Base-by-base conservation (phyloP, 192 early-diverging fungal genomes). In the Coemansia sp. region DNA sequence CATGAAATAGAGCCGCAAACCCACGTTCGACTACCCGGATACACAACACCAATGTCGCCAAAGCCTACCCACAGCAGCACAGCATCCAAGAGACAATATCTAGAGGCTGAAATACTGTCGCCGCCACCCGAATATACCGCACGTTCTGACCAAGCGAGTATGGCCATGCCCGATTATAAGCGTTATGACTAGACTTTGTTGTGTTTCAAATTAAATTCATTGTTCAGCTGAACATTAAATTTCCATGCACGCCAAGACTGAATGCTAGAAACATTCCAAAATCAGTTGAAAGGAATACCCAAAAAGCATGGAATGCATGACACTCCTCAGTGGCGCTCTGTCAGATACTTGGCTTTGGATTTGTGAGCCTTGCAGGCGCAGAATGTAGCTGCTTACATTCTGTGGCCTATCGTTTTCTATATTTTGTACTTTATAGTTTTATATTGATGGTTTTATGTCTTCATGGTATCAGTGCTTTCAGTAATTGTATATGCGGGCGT, bases 281-380 rank as follows among this genome's bases (percentile, higher is more conserved):
- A 19, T 49, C n/a, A 19, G 47, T 19, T 19, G 7, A 8, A 3
- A 19, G 3, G 7, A 1, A 35, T 37, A 16, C 26, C 32, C 16
- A 37, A 55, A 55, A 35, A 7, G 6, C 11, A 19, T 5, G 18
- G 14, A 22, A 56, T 56, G 54, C 26, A 38, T 56, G 54, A 35
- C 32, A 56, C 16, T 22, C 19, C 3, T 26, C 26, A 26, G 54
- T 56, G 54, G 54, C 54, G 54, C 54, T 56, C 11, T 56, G 54
- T 56, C 35, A n/a, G 54, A 38, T 49, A 49, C 47, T 9, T 14
- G 2, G 47, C 47, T 19, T 19, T 49, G 16, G 18, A 14, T 19
- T 19, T 19, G n/a, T 49, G 47, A 16, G n/a, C 18, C 19, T 19
- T 19, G 47, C 18, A 49, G n/a, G n/a, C 47, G n/a, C 12, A 45